These are phyloP conservation scores for Lotus japonicus DNA, from an alignment of 306 rosid species.

Conservation along the genomic window DNA sequence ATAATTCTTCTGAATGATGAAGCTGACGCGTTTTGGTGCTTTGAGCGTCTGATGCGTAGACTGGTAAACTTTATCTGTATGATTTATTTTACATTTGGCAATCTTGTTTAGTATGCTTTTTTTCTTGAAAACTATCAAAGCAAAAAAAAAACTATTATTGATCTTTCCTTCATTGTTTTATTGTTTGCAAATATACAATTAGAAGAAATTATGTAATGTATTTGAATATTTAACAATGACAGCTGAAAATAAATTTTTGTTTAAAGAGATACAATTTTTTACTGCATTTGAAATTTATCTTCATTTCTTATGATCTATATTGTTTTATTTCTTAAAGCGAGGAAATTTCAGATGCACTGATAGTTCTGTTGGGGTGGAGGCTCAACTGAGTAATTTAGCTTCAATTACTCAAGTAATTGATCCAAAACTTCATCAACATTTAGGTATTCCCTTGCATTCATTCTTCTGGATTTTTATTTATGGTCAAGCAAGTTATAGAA, in stretches of 20 bases:
- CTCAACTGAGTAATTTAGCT: constrained; percentile 77
- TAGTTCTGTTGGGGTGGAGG: constrained; percentile 80
- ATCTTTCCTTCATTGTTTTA: not conserved
- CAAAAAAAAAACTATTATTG: no score
- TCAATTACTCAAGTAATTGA: constrained; percentile 83
- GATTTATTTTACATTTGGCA: no score
- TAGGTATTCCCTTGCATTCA: constrained; percentile 46
- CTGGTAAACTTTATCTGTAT: constrained; percentile 42
- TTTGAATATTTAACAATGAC: not conserved
- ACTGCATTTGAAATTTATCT: not conserved
- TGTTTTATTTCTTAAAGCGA: constrained; percentile 47
- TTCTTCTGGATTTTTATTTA: not conserved
- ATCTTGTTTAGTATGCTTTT: no score
- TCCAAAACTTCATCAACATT: constrained; percentile 94
- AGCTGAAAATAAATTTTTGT: not conserved
- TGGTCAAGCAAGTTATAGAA: not conserved
- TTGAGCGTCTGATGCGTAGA: constrained; percentile 93
- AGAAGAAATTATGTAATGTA: not conserved
- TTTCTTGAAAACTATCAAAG: no score
- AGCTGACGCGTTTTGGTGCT: constrained; percentile 96
- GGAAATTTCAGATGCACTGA: constrained; percentile 94
- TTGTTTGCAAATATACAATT: not conserved
- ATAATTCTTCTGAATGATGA: constrained; percentile 87
- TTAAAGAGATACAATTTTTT: not conserved
- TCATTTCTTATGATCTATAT: constrained; percentile 25